Evolutionary conservation across 1,139 yeast genomes (phyloP), one percentile per base, ranked within the genome.

Genomic region (Debaryomyces subglobosus): DNA sequence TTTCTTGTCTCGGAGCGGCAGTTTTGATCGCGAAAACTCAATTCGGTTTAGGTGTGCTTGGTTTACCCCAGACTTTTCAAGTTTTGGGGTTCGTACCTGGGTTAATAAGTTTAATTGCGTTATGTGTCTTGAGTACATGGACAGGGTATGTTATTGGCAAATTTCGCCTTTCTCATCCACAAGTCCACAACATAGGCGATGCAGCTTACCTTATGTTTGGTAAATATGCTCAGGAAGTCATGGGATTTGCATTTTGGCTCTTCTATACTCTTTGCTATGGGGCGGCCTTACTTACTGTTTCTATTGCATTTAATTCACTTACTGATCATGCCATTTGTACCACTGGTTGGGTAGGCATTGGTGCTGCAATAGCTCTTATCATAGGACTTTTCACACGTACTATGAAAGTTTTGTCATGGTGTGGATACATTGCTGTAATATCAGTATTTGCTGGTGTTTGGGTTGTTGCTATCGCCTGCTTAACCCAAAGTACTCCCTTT

Each of bases 41-140:
- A 15, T 37, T 37, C 10, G 56, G 56, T 16, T 43, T 53, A 20
- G 56, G 56, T 4, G 50, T 50, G 4, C 46, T 53, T 25, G 56
- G 54, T 12, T 32, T 53, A 43, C 56, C 56, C 1, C 36, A n/a
- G n/a, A 51, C 56, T 16, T 30, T 53, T 27, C 27, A 50, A 25
- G 47, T 41, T 15, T 48, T 51, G 46, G 54, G 48, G 48, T 51
- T 53, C 32, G 41, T 53, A 3, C 54, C 54, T 10, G 56, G 56
- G 9, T 38, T 53, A 25, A 39, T 53, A 12, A 39, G 51, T 43
- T 49, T 53, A 15, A 34, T 46, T 21, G 47, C 20, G 2, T 44
- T 53, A 16, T 49, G 56, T 42, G 20, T 27, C n/a, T 13, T 53
- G 5, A 50, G 48, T 44, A 51, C 51, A 10, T 53, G 56, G 56